A percentile compares a stretch with the other conserved stretches of the same genome.
phyloP scores from a whole-genome alignment of 2,329 filamentous ascomycete species.

The Penicillium palitans region DNA sequence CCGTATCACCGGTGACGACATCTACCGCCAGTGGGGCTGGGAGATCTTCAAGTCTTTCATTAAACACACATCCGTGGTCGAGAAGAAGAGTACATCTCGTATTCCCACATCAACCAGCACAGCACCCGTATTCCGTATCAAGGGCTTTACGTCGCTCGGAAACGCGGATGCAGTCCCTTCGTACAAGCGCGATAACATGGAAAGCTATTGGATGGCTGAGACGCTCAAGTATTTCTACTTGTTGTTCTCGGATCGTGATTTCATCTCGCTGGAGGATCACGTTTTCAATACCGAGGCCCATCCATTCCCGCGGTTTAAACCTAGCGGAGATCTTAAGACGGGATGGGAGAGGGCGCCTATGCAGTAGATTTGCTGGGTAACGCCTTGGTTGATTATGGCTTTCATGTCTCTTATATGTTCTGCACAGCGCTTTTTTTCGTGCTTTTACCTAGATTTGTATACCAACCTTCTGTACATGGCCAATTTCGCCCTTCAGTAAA shows the following conservation, averaged over 20 bases:
- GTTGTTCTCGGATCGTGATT: conserved; percentile 79
- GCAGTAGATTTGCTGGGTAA: background rate
- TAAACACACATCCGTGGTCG: conserved; percentile 76
- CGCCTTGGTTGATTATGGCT: background rate
- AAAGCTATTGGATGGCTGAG: conserved; percentile 98
- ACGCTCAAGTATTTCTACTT: conserved; percentile 98
- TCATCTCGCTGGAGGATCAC: conserved; percentile 80
- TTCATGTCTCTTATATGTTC: conserved; percentile 3
- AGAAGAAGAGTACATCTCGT: conserved; percentile 50
- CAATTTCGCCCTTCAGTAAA: background rate
- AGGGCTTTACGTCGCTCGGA: conserved; percentile 76
- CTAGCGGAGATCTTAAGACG: conserved; percentile 52
- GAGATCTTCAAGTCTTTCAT: conserved; percentile 95
- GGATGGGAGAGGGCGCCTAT: conserved; percentile 40
- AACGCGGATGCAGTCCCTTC: conserved; percentile 74
- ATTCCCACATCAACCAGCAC: conserved; percentile 9
- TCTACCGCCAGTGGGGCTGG: conserved; percentile 96
- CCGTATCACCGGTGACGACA: conserved; percentile 87
- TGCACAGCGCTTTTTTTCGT: conserved; percentile 1
- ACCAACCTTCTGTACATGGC: background rate
- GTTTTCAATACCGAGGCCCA: conserved; percentile 98
- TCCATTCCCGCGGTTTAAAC: conserved; percentile 81
- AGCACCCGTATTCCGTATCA: conserved; percentile 28
- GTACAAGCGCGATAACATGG: conserved; percentile 82
- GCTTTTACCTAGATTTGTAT: conserved; percentile 1